phyloP scores from a whole-genome alignment of 805 yeast genomes.

The Candida alai region DNA sequence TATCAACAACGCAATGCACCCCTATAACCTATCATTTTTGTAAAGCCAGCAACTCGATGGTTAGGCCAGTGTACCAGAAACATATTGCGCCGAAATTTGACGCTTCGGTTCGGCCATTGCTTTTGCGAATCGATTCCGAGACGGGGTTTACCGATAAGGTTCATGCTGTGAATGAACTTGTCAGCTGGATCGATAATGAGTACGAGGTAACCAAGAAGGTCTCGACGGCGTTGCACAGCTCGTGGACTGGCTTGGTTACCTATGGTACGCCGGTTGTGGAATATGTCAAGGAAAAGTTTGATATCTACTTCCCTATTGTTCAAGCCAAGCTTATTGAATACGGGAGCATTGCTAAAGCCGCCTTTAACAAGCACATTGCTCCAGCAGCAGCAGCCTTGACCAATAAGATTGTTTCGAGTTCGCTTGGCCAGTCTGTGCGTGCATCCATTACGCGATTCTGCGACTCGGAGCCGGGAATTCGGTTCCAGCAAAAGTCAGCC shows the following conservation, averaged over 20 bases:
- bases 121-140: not conserved
- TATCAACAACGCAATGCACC: no score
- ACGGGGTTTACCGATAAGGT: not conserved
- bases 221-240: no score
- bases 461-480: no score
- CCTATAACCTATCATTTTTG: slow-evolving; percentile 12
- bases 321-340: no score
- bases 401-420: no score
- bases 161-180: not conserved
- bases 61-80: slow-evolving; percentile 7
- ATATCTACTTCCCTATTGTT: not conserved
- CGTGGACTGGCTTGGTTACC: no score
- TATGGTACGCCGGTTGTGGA: slow-evolving; percentile 1
- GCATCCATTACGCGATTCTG: no score
- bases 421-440: no score
- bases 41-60: slow-evolving; percentile 1
- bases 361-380: no score
- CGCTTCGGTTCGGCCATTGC: slow-evolving; percentile 1
- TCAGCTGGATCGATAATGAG: slow-evolving; percentile 3
- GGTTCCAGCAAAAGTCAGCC: slow-evolving; percentile 19
- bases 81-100: slow-evolving; percentile 6
- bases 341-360: no score
- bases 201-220: not conserved
- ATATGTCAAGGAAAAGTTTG: not conserved
- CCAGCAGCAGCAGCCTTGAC: no score